Conservation (phyloP, 306 rosid species). For the Begonia fuchsioides region DNA sequence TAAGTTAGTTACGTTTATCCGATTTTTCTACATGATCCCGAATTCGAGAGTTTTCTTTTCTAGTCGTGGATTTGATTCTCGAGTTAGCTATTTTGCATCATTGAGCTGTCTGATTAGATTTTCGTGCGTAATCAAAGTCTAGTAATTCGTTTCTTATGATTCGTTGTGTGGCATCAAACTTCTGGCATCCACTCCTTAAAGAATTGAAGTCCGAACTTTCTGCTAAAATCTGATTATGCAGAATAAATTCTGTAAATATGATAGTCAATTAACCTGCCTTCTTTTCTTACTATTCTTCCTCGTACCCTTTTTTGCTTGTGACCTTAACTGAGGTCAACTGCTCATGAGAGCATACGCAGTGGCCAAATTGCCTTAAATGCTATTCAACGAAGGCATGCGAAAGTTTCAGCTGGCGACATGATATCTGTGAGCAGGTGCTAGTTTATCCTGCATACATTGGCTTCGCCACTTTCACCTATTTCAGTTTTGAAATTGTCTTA, state of each 20-base stretch:
- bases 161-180: too few relatives aligned
- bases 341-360: conserved; percentile 41
- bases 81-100: neutral
- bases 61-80: neutral
- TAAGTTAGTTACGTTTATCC: neutral
- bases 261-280: neutral
- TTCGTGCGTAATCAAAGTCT: neutral
- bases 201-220: too few relatives aligned
- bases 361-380: conserved; percentile 72
- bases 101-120: neutral
- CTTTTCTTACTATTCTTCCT: neutral
- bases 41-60: too few relatives aligned
- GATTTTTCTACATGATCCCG: too few relatives aligned
- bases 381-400: conserved; percentile 71
- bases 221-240: neutral
- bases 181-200: too few relatives aligned
- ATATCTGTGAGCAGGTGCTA: conserved; percentile 37
- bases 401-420: conserved; percentile 55
- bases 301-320: conserved; percentile 13
- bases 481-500: conserved; percentile 12
- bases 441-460: neutral
- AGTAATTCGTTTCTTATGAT: too few relatives aligned
- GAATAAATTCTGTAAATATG: neutral
- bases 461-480: neutral
- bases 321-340: conserved; percentile 55